These are phyloP conservation scores for Chamaecrista fasciculata DNA, from an alignment of 306 rosid species.

Conservation along the genomic window DNA sequence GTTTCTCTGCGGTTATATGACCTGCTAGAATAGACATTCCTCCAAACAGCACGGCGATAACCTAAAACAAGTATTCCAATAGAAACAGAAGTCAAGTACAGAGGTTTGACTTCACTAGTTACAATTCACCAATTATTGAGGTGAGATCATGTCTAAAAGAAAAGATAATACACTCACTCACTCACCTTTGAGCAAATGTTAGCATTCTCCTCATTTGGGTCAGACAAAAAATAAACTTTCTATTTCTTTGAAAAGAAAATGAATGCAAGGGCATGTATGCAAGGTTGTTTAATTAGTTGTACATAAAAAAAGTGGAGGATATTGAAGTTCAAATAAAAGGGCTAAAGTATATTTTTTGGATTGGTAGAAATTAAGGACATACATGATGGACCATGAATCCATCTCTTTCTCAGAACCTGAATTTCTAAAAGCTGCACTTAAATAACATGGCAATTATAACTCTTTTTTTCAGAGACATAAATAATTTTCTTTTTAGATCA, in stretches of 20 bases:
- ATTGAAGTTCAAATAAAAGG: neutral
- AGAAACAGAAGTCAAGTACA: conserved; percentile 39
- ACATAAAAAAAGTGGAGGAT: neutral
- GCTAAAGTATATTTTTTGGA: no score
- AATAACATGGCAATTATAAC: no score
- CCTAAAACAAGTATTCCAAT: conserved; percentile 45
- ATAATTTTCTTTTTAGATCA: neutral
- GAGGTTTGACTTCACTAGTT: conserved; percentile 12
- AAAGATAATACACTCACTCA: neutral
- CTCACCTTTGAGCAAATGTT: neutral
- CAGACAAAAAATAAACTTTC: neutral
- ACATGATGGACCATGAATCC: no score
- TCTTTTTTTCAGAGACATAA: neutral
- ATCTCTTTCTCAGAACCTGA: no score
- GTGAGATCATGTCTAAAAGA: conserved; percentile 2
- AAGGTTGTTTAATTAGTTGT: neutral
- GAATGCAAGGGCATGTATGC: neutral
- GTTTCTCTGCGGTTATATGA: conserved; percentile 87
- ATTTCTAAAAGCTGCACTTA: no score
- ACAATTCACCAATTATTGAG: conserved; percentile 1
- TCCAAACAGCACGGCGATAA: conserved; percentile 84
- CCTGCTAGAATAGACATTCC: conserved; percentile 91
- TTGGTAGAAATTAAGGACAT: neutral
- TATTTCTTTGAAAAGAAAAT: neutral
- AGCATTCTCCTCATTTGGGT: neutral